Conservation (phyloP, 1,139 yeast genomes). For the Williopsis jadinii region DNA sequence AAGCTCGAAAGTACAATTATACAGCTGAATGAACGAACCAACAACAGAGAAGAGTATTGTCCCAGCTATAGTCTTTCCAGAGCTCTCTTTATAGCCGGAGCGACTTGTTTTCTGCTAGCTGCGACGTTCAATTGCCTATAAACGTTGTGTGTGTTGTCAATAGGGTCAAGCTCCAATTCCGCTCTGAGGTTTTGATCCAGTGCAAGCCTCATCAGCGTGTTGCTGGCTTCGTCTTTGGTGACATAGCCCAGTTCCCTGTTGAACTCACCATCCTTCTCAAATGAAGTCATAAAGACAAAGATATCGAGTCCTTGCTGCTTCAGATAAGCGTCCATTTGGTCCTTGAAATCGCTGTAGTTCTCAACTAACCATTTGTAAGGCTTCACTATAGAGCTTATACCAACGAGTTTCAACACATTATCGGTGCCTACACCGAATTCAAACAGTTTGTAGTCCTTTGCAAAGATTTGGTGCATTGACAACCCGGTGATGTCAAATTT, state of each 20-base stretch:
- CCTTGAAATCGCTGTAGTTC: conserved; percentile 28
- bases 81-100: conserved; percentile 13
- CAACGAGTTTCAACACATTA: conserved; percentile 34
- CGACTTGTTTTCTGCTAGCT: conserved; percentile 77
- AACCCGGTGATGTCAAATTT: conserved; percentile 63
- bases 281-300: conserved; percentile 58
- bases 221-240: conserved; percentile 18
- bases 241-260: conserved; percentile 50
- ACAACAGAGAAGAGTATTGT: no score
- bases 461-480: conserved; percentile 49
- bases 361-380: conserved; percentile 48
- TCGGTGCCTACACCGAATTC: conserved; percentile 31
- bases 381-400: conserved; percentile 72
- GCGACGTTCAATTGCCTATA: conserved; percentile 47
- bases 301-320: conserved; percentile 41
- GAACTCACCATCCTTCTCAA: conserved; percentile 37
- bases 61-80: conserved; percentile 10
- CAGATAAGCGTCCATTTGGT: conserved; percentile 33
- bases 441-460: conserved; percentile 83
- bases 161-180: conserved; percentile 28
- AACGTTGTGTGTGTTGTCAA: conserved; percentile 23
- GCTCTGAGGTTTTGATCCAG: conserved; percentile 25
- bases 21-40: no score
- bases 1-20: no score
- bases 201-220: conserved; percentile 24